Percentiles rank a stretch among this genome's conserved stretches.
phyloP scores from a whole-genome alignment of 177 flowering plant genomes.

The Vitis hybrid region DNA sequence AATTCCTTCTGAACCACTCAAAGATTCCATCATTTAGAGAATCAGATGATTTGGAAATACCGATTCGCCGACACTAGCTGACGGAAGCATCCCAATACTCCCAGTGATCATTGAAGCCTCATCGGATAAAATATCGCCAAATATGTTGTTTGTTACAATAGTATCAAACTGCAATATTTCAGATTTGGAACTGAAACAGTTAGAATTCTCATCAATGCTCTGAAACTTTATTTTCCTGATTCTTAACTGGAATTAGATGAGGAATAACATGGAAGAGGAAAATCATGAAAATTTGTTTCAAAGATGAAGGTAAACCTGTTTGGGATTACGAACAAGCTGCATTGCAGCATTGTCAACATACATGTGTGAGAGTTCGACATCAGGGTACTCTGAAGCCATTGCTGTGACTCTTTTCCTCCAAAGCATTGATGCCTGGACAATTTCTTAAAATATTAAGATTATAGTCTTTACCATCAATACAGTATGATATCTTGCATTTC shows the following conservation, averaged over 20 bases:
- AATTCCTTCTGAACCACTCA: neutral
- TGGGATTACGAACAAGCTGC: constrained; percentile 96
- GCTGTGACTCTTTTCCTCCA: constrained; percentile 86
- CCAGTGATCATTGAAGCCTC: constrained; percentile 99
- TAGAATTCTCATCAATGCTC: neutral
- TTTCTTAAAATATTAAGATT: neutral
- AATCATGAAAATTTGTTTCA: neutral
- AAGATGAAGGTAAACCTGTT: constrained; percentile 58
- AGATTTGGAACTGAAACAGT: neutral
- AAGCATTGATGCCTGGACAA: constrained; percentile 82
- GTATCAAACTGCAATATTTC: constrained; percentile 82
- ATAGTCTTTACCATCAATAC: neutral
- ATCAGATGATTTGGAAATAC: constrained; percentile 34
- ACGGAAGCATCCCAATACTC: constrained; percentile 99
- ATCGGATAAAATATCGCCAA: constrained; percentile 97
- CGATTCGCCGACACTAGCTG: constrained; percentile 87
- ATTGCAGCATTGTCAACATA: constrained; percentile 99
- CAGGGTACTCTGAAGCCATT: constrained; percentile 83
- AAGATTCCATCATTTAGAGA: neutral
- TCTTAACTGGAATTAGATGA: neutral
- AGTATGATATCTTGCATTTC: neutral
- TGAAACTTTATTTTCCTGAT: neutral
- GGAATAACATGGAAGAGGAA: neutral
- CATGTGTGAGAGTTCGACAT: constrained; percentile 95
- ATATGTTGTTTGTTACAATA: constrained; percentile 95